Percentiles rank a stretch among this genome's conserved stretches.
phyloP scores from a whole-genome alignment of 495 filamentous ascomycete genomes.

The Sordaria brevicollis region DNA sequence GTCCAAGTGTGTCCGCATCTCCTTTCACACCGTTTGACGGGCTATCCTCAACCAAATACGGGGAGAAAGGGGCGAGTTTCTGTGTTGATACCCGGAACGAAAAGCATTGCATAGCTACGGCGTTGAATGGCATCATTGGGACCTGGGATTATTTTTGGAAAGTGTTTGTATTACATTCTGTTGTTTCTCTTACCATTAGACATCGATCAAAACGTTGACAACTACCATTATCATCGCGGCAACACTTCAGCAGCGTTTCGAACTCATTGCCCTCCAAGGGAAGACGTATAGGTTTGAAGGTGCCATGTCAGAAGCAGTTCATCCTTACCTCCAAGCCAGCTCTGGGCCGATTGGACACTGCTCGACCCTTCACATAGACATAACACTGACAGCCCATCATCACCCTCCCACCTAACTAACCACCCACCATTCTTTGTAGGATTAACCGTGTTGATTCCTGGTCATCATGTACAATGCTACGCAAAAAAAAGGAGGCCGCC shows the following conservation, averaged over 20 bases:
- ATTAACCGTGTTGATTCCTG: background rate
- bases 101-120: slow-evolving; percentile 32
- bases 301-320: no score
- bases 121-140: slow-evolving; percentile 19
- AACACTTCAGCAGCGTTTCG: no score
- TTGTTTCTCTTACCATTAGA: background rate
- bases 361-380: background rate
- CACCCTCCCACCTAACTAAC: background rate
- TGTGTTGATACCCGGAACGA: background rate
- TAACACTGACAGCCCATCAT: background rate
- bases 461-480: background rate
- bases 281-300: no score
- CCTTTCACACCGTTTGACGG: no score
- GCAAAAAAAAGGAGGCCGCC: background rate
- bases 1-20: no score
- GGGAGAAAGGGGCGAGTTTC: background rate
- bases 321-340: no score
- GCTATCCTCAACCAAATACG: background rate
- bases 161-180: background rate
- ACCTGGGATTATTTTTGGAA: background rate
- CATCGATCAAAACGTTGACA: no score
- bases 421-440: background rate
- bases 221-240: no score
- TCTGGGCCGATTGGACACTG: background rate
- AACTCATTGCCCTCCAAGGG: no score